Base-by-base conservation (phyloP, 148 eudicot genomes). In the Heliamphora exappendiculata region DNA sequence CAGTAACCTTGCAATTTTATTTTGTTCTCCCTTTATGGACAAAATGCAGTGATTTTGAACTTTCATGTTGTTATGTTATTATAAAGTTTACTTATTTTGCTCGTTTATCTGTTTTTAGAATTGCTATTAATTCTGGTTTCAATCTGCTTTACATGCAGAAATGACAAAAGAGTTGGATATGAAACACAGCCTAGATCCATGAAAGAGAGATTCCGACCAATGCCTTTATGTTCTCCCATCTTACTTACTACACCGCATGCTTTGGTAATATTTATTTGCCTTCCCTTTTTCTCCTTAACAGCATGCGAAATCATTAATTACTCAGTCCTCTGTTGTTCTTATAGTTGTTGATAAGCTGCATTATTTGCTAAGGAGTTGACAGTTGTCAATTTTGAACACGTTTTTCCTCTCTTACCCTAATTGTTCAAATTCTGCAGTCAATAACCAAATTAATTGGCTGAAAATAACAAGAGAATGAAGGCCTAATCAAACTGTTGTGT, bases 221-320 rank as follows among this genome's bases (percentile, higher is more conserved):
- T 95, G 89, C 97, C 99, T 78, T 71, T 95, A 44, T 93, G 97
- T 78, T 88, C 91, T 81, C 96, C 99, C 51, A 86, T 93, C 79
- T 79, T 95, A 80, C 97, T 95, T 74, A 96, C 99, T 44, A 88
- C 96, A 72, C 81, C 99, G 72, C 99, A 95, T 89, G 97, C 99
- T 66, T 82, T 95, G 96, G 99, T 92, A 87, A 78, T 13, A 71
- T 76, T 66, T 41, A 54, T 66, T 75, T 42, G 9, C 19, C 45
- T 51, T 70, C 51, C 29, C 29, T 24, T 50, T 72, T 41, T 62
- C 33, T 67, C 24, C 42, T 57, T 54, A 37, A 13, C 45, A 11
- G 34, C 28, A 65, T 51, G 14, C 7, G n/a, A 13, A 64, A 31
- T 19, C 28, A 33, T 75, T 62, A 11, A 28, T 45, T 28, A 41